Base-by-base conservation (phyloP, 345 rosid species). In the Citrus hindsii region DNA sequence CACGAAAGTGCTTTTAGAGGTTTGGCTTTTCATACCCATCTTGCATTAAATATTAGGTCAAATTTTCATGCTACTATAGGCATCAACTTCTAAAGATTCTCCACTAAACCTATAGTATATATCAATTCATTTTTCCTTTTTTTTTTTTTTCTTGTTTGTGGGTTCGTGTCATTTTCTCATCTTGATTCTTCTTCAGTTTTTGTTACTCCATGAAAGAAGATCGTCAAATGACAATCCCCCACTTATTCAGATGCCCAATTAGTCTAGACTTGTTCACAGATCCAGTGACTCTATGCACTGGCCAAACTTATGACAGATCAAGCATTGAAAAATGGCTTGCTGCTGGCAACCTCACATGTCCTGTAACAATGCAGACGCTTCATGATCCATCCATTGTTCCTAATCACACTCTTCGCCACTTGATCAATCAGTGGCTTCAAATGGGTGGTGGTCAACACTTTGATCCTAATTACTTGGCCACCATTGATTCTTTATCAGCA, bases 291-390 rank as follows among this genome's bases (percentile, higher is more conserved):
- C 87, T 91, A 8, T 85, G 85, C 24, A 91, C 94, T 35, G 94
- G 94, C 79, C 94, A 91, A 71, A 91, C 94, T n/a, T 91, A 91
- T 65, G 94, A 91, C 18, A 77, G 94, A 61, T 78, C 89, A 58
- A 86, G 89, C 88, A 91, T 91, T 28, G 89, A 91, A 60, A 82
- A 80, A 84, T 91, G 94, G 94, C 81, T 91, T 0, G 82, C 91
- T 9, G 80, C 86, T 0, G 94, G 94, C 62, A 88, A 91, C 78
- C 85, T 86, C 65, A 89, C 90, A 8, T 91, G 94, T 76, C 94
- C 94, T 38, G 89, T 91, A 40, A 91, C 94, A 86, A 91, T 91
- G 94, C 92, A 89, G 86, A 88, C 77, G 76, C 92, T 91, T 62
- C 87, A 85, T 18, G 90, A 91, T 81, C 79, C 77, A 35, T 79